A percentile compares a stretch with the other conserved stretches of the same genome.
Evolutionary conservation across 441 rosid species (phyloP).

Genomic region (Croton laevigatus): DNA sequence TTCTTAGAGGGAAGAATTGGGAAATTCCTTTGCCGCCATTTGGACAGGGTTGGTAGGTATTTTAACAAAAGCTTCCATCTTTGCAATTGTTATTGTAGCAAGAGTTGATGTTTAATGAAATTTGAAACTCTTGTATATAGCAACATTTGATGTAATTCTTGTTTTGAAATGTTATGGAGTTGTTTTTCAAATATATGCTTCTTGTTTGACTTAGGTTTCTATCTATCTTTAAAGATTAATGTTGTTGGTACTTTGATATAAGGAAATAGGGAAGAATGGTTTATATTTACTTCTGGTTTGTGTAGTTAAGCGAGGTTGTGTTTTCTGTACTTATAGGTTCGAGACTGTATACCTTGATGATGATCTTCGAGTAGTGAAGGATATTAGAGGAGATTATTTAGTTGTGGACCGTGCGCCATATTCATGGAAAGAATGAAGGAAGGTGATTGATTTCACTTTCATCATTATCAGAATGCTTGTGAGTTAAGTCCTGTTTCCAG

Average conservation of each 20-base stretch:
- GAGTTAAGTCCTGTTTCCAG: conserved; percentile 1
- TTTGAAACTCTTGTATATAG: not conserved
- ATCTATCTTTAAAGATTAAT: too few species aligned
- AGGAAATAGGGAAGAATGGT: too few species aligned
- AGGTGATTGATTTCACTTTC: not conserved
- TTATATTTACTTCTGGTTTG: not conserved
- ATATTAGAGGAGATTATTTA: conserved; percentile 86
- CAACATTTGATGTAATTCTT: not conserved
- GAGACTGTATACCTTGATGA: conserved; percentile 73
- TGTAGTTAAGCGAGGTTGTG: not conserved
- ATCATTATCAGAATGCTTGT: conserved; percentile 11
- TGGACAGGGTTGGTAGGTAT: conserved; percentile 90
- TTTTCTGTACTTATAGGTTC: conserved; percentile 46
- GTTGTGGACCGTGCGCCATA: conserved; percentile 80
- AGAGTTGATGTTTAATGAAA: not conserved
- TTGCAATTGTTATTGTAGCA: not conserved
- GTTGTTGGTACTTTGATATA: too few species aligned
- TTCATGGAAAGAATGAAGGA: conserved; percentile 54
- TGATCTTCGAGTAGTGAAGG: conserved; percentile 86
- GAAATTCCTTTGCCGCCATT: conserved; percentile 88
- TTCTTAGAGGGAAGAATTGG: conserved; percentile 64
- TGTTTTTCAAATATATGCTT: not conserved
- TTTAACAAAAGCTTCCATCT: not conserved
- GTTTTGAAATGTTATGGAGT: not conserved
- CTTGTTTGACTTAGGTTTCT: not conserved